Base-by-base conservation (phyloP, 2,329 filamentous ascomycete species). In the Trichothecium roseum region DNA sequence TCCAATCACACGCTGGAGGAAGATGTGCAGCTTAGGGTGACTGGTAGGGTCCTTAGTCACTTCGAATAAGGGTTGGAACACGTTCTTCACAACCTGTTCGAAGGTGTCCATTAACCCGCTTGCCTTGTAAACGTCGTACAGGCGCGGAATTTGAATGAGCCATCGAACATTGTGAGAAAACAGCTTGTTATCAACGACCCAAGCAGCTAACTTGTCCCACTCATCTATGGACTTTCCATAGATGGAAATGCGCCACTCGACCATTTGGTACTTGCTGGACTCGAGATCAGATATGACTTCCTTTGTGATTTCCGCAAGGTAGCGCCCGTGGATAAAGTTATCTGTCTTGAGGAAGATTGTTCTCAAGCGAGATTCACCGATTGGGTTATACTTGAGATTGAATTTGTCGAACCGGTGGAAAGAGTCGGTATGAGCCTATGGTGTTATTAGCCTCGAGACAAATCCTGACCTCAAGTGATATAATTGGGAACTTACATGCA, bases 341-440 rank as follows among this genome's bases (percentile, higher is more conserved):
- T 98, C 91, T 8, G 91, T 98, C 65, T 98, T 98, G 37, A 98
- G 66, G 56, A 98, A 98, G 47, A 98, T 98, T n/a, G 91, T 94
- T 50, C 91, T 78, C 38, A 98, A 66, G 37, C 91, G 80, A 30
- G 91, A 96, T 60, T 98, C 91, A 34, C 91, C 91, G 41, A 98
- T 80, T 1, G 91, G 91, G 48, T 98, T 98, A 56, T 98, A 98
- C 57, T 98, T 98, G 38, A 98, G 68, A 55, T 98, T 98, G 71
- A 98, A 98, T 59, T 98, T 98, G 67, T 98, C 91, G 55, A 98
- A 98, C 4, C 91, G 84, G 60, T 98, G 91, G 63, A 98, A 98
- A 0, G 86, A 93, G 59, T 98, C 91, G 9, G 86, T 95, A 53
- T 98, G 91, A 17, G 91, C 89, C 80, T 85, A 31, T 36, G 45